A percentile compares a stretch with the other conserved stretches of the same genome.
Conservation (phyloP, 768 basidiomycete species). For the Hypholoma fasciculare region DNA sequence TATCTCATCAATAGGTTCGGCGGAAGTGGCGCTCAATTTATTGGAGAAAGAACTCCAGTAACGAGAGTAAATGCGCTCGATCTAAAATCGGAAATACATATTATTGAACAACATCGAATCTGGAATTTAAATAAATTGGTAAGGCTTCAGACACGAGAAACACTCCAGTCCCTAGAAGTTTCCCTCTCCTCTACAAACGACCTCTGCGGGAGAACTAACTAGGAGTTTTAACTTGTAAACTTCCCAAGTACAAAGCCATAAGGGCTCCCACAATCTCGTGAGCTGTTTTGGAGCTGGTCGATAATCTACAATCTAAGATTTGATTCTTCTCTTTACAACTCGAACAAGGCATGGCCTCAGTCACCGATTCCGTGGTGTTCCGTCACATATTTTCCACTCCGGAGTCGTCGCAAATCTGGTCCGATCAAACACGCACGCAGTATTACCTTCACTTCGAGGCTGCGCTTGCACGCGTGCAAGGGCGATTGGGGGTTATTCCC, state of each 20-base stretch:
- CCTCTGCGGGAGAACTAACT: too few species aligned
- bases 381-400: conserved; percentile 40
- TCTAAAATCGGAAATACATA: too few species aligned
- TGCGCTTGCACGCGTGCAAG: conserved; percentile 31
- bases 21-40: background rate
- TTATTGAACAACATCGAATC: background rate
- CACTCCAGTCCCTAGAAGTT: too few species aligned
- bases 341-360: conserved; percentile 25
- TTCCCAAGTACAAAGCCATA: too few species aligned
- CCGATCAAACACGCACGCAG: conserved; percentile 31
- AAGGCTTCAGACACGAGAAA: too few species aligned
- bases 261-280: too few species aligned
- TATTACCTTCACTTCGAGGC: conserved; percentile 33
- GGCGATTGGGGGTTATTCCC: conserved; percentile 38
- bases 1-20: background rate
- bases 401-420: conserved; percentile 39
- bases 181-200: too few species aligned
- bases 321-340: background rate
- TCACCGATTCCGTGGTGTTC: conserved; percentile 38
- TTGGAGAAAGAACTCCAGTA: background rate
- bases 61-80: background rate
- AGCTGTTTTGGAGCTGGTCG: background rate
- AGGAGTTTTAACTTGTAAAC: too few species aligned
- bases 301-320: background rate
- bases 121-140: background rate